Conservation (phyloP, 2,329 filamentous ascomycete species). For the Fusarium newnesense region DNA sequence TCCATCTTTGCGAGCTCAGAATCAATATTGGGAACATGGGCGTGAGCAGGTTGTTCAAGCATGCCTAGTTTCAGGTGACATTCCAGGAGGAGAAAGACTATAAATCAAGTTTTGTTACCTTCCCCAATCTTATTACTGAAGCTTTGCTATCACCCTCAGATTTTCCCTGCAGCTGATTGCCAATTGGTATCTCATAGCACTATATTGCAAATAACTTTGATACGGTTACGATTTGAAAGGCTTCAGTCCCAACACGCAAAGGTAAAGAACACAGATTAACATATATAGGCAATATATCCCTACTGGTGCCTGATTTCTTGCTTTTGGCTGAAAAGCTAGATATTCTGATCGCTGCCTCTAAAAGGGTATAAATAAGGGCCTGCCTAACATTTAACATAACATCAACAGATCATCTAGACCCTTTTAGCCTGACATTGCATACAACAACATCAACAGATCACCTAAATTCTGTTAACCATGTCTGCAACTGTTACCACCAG, state of each 20-base stretch:
- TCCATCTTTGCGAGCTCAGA: neutral
- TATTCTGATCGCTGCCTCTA: too few species aligned
- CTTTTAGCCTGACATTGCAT: neutral
- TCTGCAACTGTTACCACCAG: neutral
- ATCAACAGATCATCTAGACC: too few species aligned
- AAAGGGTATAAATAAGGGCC: too few species aligned
- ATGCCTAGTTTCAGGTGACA: neutral
- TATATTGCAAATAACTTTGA: neutral
- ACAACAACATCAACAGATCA: neutral
- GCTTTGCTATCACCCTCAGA: neutral
- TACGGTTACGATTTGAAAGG: too few species aligned
- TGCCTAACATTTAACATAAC: too few species aligned
- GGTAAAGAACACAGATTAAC: too few species aligned
- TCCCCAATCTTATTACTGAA: neutral
- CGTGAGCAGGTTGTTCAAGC: neutral
- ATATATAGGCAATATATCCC: too few species aligned
- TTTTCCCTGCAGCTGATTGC: neutral
- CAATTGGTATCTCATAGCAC: neutral
- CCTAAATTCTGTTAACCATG: neutral
- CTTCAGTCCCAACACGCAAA: too few species aligned
- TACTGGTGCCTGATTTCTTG: too few species aligned
- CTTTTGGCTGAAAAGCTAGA: too few species aligned
- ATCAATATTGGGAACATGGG: neutral
- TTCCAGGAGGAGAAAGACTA: neutral
- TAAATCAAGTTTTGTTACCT: neutral